Conservation (phyloP, 2,329 filamentous ascomycete species). For the Bipolaris victoriae region DNA sequence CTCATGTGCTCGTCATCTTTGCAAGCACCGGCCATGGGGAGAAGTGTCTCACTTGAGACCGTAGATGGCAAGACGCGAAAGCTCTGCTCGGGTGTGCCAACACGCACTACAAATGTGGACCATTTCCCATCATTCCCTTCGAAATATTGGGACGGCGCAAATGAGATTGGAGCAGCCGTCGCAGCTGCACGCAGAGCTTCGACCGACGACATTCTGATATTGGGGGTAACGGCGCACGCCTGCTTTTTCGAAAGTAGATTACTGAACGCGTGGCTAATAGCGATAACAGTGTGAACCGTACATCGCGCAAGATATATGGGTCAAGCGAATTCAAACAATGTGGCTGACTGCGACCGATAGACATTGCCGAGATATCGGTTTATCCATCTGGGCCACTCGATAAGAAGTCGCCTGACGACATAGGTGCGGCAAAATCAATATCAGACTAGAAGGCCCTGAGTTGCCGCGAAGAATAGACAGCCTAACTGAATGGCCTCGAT, state of each 20-base stretch:
- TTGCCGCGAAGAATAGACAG: neutral
- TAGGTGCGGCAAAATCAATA: neutral
- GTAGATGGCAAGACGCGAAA: conserved; percentile 37
- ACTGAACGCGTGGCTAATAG: neutral
- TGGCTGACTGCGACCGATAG: neutral
- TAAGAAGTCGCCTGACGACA: neutral
- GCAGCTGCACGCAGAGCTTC: neutral
- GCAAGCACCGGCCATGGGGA: conserved; percentile 17
- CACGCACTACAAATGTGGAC: conserved; percentile 36
- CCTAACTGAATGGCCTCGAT: neutral
- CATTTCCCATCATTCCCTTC: conserved; percentile 26
- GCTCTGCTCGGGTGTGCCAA: conserved; percentile 37
- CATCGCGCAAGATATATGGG: neutral
- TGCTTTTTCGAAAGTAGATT: neutral
- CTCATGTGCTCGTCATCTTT: conserved; percentile 10
- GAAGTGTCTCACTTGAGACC: conserved; percentile 14
- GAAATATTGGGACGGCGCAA: neutral
- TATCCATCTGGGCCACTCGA: neutral
- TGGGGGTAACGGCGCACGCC: neutral
- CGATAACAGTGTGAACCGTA: neutral
- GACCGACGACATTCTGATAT: neutral
- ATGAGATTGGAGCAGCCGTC: neutral
- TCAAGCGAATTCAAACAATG: neutral
- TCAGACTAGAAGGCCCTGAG: neutral
- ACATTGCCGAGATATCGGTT: neutral